Conservation (phyloP, 495 filamentous ascomycete genomes). For the Neurospora africana region DNA sequence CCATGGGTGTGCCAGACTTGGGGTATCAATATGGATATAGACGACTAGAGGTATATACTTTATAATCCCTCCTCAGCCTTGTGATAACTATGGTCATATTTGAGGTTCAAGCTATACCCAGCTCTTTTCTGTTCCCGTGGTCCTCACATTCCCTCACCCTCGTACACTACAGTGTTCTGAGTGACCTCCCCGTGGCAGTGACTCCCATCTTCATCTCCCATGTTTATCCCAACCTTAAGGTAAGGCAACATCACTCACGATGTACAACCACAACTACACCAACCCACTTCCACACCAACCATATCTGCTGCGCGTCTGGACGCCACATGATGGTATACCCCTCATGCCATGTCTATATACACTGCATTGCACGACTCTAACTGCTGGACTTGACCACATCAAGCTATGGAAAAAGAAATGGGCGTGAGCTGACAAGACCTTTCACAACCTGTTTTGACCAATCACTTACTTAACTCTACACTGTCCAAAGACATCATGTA, state of each 20-base stretch:
- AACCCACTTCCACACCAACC: not conserved
- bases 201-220: not conserved
- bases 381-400: not conserved
- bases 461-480: not conserved
- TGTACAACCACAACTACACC: not conserved
- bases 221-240: not conserved
- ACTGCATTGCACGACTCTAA: not conserved
- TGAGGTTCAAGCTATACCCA: not conserved
- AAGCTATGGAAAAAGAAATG: not conserved
- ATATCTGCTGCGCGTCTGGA: not conserved
- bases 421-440: not conserved
- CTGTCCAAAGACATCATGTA: not conserved
- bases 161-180: not conserved
- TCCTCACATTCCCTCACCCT: not conserved
- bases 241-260: not conserved
- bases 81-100: not conserved
- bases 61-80: not conserved
- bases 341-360: not conserved
- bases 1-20: not conserved
- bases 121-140: not conserved
- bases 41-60: not conserved
- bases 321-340: not conserved
- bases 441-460: not conserved
- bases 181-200: not conserved
- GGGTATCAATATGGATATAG: not conserved